A percentile compares a stretch with the other conserved stretches of the same genome.
Conservation (phyloP, 805 yeast species). For the Saturnispora besseyi region DNA sequence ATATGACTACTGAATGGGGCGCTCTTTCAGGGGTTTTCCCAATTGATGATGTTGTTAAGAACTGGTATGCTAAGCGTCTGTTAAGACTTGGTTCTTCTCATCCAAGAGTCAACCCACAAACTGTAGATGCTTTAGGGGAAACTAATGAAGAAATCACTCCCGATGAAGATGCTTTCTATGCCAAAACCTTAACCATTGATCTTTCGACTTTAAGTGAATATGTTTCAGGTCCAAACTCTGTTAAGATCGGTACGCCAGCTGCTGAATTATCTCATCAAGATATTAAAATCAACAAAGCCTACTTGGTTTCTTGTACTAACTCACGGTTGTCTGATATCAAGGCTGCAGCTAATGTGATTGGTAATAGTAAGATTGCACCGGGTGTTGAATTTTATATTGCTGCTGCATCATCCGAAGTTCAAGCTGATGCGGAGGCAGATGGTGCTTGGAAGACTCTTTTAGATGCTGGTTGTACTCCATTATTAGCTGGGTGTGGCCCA, state of each 20-base stretch:
- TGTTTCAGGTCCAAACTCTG: conserved; percentile 96
- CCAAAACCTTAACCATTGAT: conserved; percentile 79
- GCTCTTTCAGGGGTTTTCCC: conserved; percentile 96
- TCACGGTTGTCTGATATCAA: conserved; percentile 86
- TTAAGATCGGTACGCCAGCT: conserved; percentile 77
- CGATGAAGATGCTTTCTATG: conserved; percentile 76
- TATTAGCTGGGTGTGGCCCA: conserved; percentile 99
- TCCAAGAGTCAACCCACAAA: conserved; percentile 64
- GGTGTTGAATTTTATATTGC: conserved; percentile 96
- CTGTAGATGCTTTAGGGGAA: conserved; percentile 40
- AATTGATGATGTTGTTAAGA: conserved; percentile 69
- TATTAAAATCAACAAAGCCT: conserved; percentile 84
- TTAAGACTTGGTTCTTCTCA: conserved; percentile 42
- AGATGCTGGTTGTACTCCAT: conserved; percentile 88
- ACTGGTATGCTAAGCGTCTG: conserved; percentile 67
- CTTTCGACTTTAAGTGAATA: conserved; percentile 74
- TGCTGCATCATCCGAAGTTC: conserved; percentile 92
- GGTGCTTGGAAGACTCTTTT: conserved; percentile 91
- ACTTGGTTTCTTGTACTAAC: conserved; percentile 95
- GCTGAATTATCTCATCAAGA: conserved; percentile 63
- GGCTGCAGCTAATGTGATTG: conserved; percentile 87
- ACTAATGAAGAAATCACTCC: conserved; percentile 36
- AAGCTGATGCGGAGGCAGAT: conserved; percentile 76
- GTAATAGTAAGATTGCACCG: conserved; percentile 72
- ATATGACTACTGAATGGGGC: conserved; percentile 99